These are phyloP conservation scores for Adiantum capillusveneris DNA, from an alignment of 75 land plant genomes.

Conservation along the genomic window DNA sequence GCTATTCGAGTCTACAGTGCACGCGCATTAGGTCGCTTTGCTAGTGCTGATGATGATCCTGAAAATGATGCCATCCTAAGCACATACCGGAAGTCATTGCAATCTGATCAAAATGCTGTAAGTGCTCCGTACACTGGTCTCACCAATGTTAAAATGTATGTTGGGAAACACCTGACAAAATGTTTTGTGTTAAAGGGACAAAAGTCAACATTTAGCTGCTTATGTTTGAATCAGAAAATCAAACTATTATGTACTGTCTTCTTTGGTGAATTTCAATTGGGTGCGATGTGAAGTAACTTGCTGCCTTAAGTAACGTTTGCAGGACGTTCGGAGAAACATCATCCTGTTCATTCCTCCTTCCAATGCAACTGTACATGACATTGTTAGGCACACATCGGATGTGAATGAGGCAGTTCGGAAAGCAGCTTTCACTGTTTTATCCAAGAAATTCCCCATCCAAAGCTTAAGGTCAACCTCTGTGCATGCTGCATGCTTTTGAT, in stretches of 20 bases:
- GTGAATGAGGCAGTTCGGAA: conserved; percentile 80
- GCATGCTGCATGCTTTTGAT: background rate
- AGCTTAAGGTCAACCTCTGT: conserved; percentile 57
- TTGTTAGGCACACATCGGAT: conserved; percentile 75
- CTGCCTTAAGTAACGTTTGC: conserved; percentile 6
- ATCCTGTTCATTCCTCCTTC: conserved; percentile 72
- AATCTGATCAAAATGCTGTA: conserved; percentile 69
- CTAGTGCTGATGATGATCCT: conserved; percentile 28
- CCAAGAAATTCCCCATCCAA: conserved; percentile 81
- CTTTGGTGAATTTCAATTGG: no score
- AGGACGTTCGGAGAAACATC: conserved; percentile 82
- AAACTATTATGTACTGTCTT: no score
- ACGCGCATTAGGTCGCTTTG: conserved; percentile 76
- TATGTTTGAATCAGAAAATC: no score
- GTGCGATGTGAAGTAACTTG: no score
- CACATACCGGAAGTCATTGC: conserved; percentile 48
- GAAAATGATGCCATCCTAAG: conserved; percentile 55
- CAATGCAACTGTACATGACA: conserved; percentile 44
- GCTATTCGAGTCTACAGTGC: conserved; percentile 62
- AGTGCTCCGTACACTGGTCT: conserved; percentile 1
- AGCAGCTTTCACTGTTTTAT: conserved; percentile 69
- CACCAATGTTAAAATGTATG: no score
- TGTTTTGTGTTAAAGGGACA: no score
- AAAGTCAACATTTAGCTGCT: no score
- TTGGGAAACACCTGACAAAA: no score